Conservation (phyloP, 352 stramenopile species). For the Peronospora farinosa region DNA sequence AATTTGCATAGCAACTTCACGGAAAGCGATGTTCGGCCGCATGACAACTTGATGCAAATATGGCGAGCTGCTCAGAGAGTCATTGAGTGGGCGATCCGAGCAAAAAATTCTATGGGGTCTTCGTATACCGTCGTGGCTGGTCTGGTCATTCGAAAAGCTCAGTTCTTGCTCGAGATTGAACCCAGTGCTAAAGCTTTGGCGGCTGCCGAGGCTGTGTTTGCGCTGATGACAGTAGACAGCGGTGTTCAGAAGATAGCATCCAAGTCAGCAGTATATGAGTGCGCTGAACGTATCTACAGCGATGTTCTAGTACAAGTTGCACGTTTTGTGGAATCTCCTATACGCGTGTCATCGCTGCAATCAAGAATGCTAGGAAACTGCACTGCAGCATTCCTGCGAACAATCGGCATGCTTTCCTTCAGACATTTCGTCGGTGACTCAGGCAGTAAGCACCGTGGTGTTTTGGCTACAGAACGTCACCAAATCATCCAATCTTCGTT, state of each 20-base stretch:
- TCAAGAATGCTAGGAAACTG: constrained; percentile 68
- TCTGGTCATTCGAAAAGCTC: constrained; percentile 75
- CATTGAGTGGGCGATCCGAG: constrained; percentile 84
- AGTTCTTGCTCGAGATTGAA: constrained; percentile 80
- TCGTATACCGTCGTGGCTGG: constrained; percentile 76
- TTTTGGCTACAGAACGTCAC: constrained; percentile 36
- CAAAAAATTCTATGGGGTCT: constrained; percentile 84
- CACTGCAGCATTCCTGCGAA: constrained; percentile 68
- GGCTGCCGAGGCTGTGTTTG: constrained; percentile 58
- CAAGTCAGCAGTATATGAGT: constrained; percentile 63
- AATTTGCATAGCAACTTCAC: constrained; percentile 37
- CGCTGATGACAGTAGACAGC: constrained; percentile 40
- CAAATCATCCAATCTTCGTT: constrained; percentile 70
- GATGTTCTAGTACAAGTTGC: constrained; percentile 81
- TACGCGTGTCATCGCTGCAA: constrained; percentile 69
- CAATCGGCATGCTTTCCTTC: constrained; percentile 71
- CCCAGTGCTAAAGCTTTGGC: constrained; percentile 64
- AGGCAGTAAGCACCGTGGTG: constrained; percentile 27
- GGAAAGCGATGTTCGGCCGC: constrained; percentile 64
- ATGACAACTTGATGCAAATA: constrained; percentile 89
- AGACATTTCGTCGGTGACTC: constrained; percentile 67
- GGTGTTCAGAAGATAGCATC: constrained; percentile 32
- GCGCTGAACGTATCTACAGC: constrained; percentile 74
- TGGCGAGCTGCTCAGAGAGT: constrained; percentile 83
- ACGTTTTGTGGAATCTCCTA: constrained; percentile 70